phyloP scores from a whole-genome alignment of 805 yeast species.

The Tetrapisispora namnaoensis region DNA sequence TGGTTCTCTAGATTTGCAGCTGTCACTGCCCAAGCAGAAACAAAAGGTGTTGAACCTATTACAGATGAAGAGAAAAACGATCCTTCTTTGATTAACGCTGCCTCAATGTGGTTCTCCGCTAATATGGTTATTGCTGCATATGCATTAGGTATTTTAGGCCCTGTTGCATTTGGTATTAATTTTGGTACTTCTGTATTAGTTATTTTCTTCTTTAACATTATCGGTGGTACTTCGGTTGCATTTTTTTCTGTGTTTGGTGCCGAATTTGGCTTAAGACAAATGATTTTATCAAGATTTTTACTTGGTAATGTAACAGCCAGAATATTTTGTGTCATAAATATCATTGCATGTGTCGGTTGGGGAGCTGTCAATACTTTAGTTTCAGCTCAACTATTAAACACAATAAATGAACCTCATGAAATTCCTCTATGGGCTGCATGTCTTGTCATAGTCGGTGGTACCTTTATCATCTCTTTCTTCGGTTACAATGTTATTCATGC shows the following conservation, averaged over 20 bases:
- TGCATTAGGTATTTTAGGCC: constrained; percentile 64
- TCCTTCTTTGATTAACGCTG: constrained; percentile 55
- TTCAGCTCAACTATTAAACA: constrained; percentile 72
- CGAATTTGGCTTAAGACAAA: constrained; percentile 77
- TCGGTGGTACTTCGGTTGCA: constrained; percentile 75
- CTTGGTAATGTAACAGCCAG: constrained; percentile 69
- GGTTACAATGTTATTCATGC: constrained; percentile 77
- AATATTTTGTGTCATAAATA: constrained; percentile 66
- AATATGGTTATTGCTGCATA: constrained; percentile 79
- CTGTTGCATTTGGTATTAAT: constrained; percentile 52
- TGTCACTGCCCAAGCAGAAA: constrained; percentile 36
- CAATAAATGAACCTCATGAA: constrained; percentile 47
- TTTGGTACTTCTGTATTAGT: constrained; percentile 13
- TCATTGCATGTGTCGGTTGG: constrained; percentile 89
- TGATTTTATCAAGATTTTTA: constrained; percentile 68
- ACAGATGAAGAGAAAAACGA: constrained; percentile 71
- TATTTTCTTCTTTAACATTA: constrained; percentile 13
- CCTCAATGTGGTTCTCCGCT: constrained; percentile 86
- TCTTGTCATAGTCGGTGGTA: constrained; percentile 54
- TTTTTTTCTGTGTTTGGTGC: constrained; percentile 77
- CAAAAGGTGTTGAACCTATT: constrained; percentile 71
- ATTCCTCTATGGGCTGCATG: constrained; percentile 91
- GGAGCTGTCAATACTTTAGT: constrained; percentile 87
- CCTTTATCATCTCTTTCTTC: constrained; percentile 65
- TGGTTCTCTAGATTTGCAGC: constrained; percentile 20